A percentile compares a stretch with the other conserved stretches of the same genome.
Conservation (phyloP, 345 rosid species). For the Salix exigua region DNA sequence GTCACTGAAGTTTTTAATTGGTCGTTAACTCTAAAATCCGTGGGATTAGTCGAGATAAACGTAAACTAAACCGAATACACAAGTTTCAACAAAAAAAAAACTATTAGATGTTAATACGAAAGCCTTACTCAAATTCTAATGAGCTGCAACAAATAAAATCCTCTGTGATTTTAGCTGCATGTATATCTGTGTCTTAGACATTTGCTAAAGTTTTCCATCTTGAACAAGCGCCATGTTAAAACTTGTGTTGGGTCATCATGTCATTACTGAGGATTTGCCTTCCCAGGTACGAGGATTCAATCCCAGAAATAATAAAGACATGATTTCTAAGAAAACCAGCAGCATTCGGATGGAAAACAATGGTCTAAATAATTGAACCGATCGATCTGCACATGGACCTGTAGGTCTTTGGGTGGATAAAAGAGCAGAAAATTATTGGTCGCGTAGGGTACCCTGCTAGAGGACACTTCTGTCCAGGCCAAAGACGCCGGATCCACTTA, state of each 20-base stretch:
- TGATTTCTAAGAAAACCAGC: background rate
- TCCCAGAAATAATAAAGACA: background rate
- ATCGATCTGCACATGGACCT: background rate
- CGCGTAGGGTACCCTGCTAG: conserved; percentile 26
- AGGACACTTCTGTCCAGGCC: conserved; percentile 24
- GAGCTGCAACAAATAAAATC: background rate
- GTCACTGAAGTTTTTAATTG: no score
- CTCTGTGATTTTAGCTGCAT: background rate
- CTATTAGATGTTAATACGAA: background rate
- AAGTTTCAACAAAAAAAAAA: background rate
- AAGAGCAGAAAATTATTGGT: background rate
- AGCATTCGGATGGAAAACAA: background rate
- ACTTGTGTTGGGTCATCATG: conserved; percentile 23
- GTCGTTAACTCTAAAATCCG: no score
- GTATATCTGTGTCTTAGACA: background rate
- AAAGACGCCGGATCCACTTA: conserved; percentile 25
- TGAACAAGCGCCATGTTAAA: conserved; percentile 30
- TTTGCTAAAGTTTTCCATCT: background rate
- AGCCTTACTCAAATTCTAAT: background rate
- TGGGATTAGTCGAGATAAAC: no score
- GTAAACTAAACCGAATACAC: no score
- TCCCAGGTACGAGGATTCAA: background rate
- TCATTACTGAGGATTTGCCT: conserved; percentile 1
- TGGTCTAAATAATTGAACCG: background rate
- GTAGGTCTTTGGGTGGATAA: background rate